Evolutionary conservation across 441 rosid genomes (phyloP).

Genomic region (Metrosideros polymorpha): DNA sequence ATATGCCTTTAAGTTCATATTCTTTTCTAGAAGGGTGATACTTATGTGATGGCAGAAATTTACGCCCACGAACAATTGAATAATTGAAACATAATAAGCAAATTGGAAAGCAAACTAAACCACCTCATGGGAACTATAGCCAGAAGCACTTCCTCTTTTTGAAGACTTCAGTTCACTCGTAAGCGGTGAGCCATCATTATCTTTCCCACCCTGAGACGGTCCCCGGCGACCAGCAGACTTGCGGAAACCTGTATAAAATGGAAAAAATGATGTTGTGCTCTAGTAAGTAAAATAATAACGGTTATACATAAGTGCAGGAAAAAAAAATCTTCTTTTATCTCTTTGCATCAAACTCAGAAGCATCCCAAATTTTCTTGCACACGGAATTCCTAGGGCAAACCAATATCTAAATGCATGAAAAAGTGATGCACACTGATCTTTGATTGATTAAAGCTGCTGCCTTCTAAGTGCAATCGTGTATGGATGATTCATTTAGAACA

Average conservation of each 20-base stretch:
- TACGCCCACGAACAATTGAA: neutral
- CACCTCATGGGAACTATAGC: constrained; percentile 61
- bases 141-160: constrained; percentile 50
- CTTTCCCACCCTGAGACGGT: constrained; percentile 31
- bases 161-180: constrained; percentile 41
- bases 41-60: neutral
- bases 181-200: constrained; percentile 28
- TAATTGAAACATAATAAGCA: neutral
- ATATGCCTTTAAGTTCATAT: neutral
- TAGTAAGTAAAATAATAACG: neutral
- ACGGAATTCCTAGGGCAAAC: neutral
- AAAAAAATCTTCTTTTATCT: neutral
- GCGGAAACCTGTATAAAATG: constrained; percentile 34
- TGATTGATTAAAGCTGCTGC: neutral
- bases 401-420: neutral
- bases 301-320: neutral
- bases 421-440: neutral
- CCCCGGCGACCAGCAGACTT: constrained; percentile 50
- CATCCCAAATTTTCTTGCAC: neutral
- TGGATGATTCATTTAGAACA: neutral
- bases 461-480: neutral
- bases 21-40: neutral
- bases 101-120: constrained; percentile 1
- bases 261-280: neutral
- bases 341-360: neutral